Percentiles rank a stretch among this genome's conserved stretches.
Conservation (phyloP, 2,329 filamentous ascomycete genomes). For the Aureobasidium uvarum region DNA sequence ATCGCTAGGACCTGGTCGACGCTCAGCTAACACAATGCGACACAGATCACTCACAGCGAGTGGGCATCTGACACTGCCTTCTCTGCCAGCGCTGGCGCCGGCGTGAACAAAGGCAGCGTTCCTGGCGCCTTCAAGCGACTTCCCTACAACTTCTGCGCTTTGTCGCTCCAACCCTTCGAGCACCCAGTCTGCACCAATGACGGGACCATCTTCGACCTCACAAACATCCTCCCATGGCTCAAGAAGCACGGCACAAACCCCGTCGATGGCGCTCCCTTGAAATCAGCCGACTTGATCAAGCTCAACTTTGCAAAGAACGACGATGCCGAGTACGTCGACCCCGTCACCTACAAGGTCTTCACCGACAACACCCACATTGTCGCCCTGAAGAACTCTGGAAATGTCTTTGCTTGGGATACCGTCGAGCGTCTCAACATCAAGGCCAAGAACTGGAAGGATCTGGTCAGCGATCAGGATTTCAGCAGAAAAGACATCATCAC, state of each 20-base stretch:
- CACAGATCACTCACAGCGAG: slow-evolving; percentile 89
- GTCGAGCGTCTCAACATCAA: slow-evolving; percentile 95
- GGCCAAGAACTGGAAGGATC: slow-evolving; percentile 89
- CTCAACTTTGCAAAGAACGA: slow-evolving; percentile 91
- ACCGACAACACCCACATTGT: slow-evolving; percentile 98
- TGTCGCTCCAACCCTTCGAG: slow-evolving; percentile 90
- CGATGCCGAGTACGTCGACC: slow-evolving; percentile 87
- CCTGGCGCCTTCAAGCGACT: slow-evolving; percentile 77
- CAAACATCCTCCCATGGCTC: slow-evolving; percentile 91
- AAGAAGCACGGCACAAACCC: slow-evolving; percentile 93
- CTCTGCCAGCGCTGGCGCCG: slow-evolving; percentile 72
- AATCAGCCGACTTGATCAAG: slow-evolving; percentile 80
- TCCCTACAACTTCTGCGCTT: slow-evolving; percentile 97
- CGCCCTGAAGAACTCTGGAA: slow-evolving; percentile 79
- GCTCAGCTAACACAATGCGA: neutral
- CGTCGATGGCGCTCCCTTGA: slow-evolving; percentile 74
- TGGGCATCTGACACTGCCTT: slow-evolving; percentile 92
- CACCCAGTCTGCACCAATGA: slow-evolving; percentile 87
- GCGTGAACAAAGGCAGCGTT: slow-evolving; percentile 55
- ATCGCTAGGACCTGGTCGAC: slow-evolving; percentile 17
- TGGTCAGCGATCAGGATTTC: slow-evolving; percentile 85
- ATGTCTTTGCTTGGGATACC: slow-evolving; percentile 96
- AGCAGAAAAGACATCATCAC: slow-evolving; percentile 90
- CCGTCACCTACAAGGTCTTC: slow-evolving; percentile 95
- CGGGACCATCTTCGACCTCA: slow-evolving; percentile 91